phyloP scores from a whole-genome alignment of 495 filamentous ascomycete genomes.

The Haplographium delicatum region DNA sequence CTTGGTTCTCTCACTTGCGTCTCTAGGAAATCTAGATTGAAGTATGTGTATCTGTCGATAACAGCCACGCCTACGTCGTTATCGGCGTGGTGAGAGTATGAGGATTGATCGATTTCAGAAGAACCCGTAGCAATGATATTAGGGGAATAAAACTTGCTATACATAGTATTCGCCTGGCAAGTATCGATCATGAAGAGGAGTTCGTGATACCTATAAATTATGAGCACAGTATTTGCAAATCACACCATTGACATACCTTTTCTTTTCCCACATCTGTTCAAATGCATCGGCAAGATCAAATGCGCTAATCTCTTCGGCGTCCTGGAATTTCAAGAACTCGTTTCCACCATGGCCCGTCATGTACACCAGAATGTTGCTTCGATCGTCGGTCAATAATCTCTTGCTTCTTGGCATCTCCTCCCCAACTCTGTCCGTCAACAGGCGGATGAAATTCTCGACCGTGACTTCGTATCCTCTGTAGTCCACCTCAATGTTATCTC shows the following conservation, averaged over 20 bases:
- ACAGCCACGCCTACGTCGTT: conserved; percentile 97
- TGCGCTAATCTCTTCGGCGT: conserved; percentile 92
- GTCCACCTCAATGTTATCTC: conserved; percentile 98
- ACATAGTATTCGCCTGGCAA: conserved; percentile 99
- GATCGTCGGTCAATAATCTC: conserved; percentile 82
- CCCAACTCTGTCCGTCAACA: conserved; percentile 87
- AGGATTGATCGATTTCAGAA: conserved; percentile 87
- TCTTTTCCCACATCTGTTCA: conserved; percentile 99
- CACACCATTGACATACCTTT: conserved; percentile 50
- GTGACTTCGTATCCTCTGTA: conserved; percentile 98
- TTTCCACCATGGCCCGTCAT: conserved; percentile 99
- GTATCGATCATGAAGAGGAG: conserved; percentile 99
- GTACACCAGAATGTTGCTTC: conserved; percentile 94
- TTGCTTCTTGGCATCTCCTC: conserved; percentile 94
- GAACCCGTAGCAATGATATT: conserved; percentile 96
- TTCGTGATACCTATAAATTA: conserved; percentile 65
- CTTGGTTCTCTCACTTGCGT: conserved; percentile 76
- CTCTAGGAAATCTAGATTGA: conserved; percentile 95
- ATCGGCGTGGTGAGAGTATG: conserved; percentile 95
- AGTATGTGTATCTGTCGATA: conserved; percentile 98
- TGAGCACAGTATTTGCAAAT: conserved; percentile 6
- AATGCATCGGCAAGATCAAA: conserved; percentile 97
- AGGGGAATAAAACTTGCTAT: conserved; percentile 92
- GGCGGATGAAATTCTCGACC: conserved; percentile 95
- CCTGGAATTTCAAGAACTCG: conserved; percentile 97